Conservation (phyloP, 31 red algal genomes). For the Pterothamnion heteromorphum region DNA sequence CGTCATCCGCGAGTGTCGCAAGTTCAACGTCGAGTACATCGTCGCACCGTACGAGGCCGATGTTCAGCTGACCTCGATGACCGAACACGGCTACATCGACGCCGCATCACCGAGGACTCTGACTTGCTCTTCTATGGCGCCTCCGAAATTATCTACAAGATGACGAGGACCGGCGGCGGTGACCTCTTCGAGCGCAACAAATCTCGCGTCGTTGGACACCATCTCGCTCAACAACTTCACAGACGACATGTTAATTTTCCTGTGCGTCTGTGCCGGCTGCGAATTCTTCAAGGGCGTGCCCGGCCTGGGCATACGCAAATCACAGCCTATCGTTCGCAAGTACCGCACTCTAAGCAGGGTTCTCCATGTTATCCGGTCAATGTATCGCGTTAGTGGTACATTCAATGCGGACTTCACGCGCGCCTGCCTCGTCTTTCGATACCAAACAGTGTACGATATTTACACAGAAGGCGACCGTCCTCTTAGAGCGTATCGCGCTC, state of each 20-base stretch:
- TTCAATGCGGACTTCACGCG: slow-evolving; percentile 64
- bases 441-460: slow-evolving; percentile 89
- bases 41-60: slow-evolving; percentile 99
- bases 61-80: slow-evolving; percentile 91
- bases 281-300: slow-evolving; percentile 94
- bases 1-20: slow-evolving; percentile 65
- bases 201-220: slow-evolving; percentile 63
- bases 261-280: slow-evolving; percentile 91
- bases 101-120: slow-evolving; percentile 93
- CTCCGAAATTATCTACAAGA: slow-evolving; percentile 75
- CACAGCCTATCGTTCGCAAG: slow-evolving; percentile 64
- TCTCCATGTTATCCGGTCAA: slow-evolving; percentile 50
- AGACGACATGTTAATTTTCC: slow-evolving; percentile 83
- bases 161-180: slow-evolving; percentile 77
- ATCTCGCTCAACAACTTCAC: slow-evolving; percentile 66
- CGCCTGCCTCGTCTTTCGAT: slow-evolving; percentile 78
- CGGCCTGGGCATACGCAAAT: slow-evolving; percentile 74
- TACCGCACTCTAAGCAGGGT: slow-evolving; percentile 57
- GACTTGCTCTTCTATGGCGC: slow-evolving; percentile 94
- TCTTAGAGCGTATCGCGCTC: slow-evolving; percentile 49
- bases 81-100: slow-evolving; percentile 56
- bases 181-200: slow-evolving; percentile 69
- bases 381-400: slow-evolving; percentile 37
- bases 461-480: not conserved
- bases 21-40: slow-evolving; percentile 69